Conservation (phyloP, 2,329 filamentous ascomycete genomes). For the Rhinocladiella similis region DNA sequence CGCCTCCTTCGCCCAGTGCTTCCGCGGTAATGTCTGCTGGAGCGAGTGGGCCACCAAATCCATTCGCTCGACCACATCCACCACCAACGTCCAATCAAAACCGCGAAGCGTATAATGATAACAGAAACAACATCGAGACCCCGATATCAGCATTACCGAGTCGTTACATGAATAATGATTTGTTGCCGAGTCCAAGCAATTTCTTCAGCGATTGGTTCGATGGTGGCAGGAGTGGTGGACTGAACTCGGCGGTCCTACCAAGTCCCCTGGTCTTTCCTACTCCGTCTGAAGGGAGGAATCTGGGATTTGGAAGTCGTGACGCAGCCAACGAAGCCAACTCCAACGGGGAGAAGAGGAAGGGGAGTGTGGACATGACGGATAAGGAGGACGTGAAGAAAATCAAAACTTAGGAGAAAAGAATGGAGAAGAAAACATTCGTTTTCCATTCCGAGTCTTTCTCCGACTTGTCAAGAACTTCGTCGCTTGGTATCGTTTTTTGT, state of each 20-base stretch:
- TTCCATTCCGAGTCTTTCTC: neutral
- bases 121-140: conserved; percentile 57
- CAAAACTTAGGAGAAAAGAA: conserved; percentile 16
- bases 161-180: conserved; percentile 82
- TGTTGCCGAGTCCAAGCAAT: conserved; percentile 84
- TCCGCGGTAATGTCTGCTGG: conserved; percentile 85
- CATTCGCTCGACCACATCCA: conserved; percentile 78
- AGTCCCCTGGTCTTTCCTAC: conserved; percentile 93
- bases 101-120: conserved; percentile 42
- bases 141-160: conserved; percentile 93
- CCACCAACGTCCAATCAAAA: conserved; percentile 58
- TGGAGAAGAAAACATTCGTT: neutral
- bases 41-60: conserved; percentile 88
- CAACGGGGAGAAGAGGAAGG: conserved; percentile 28
- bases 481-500: too few relatives aligned
- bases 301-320: conserved; percentile 25
- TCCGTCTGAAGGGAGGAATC: conserved; percentile 5
- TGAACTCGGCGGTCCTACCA: conserved; percentile 81
- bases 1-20: conserved; percentile 88
- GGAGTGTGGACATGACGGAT: conserved; percentile 18
- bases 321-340: conserved; percentile 11
- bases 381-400: conserved; percentile 26
- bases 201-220: conserved; percentile 88
- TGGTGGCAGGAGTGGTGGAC: conserved; percentile 36
- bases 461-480: too few relatives aligned